A percentile compares a stretch with the other conserved stretches of the same genome.
phyloP scores from a whole-genome alignment of 2,329 filamentous ascomycete species.

The Penicillium sp. region DNA sequence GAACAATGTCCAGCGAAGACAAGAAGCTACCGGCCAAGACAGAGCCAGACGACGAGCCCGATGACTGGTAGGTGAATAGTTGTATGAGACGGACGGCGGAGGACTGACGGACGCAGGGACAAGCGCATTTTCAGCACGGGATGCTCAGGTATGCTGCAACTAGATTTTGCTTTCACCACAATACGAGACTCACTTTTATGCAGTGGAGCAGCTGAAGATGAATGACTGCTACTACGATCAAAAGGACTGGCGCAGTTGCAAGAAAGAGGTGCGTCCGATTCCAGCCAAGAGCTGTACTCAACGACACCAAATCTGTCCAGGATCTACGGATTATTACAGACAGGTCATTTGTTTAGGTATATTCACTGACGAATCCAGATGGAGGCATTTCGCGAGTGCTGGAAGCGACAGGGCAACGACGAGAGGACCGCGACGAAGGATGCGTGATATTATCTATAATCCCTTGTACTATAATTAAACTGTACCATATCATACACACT shows the following conservation, averaged over 20 bases:
- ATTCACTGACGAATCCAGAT: constrained; percentile 57
- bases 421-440: constrained; percentile 75
- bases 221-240: constrained; percentile 95
- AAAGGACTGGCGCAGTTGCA: constrained; percentile 91
- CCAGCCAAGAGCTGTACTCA: too few relatives aligned
- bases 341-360: not conserved
- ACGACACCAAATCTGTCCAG: not conserved
- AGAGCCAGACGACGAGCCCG: constrained; percentile 71
- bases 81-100: constrained; percentile 5
- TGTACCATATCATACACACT: not conserved
- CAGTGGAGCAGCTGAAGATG: constrained; percentile 84
- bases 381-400: constrained; percentile 83
- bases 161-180: not conserved
- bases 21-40: constrained; percentile 36
- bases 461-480: not conserved
- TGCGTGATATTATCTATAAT: constrained; percentile 34
- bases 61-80: constrained; percentile 75
- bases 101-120: constrained; percentile 61
- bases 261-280: constrained; percentile 66
- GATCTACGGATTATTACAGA: too few relatives aligned
- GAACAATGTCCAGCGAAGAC: constrained; percentile 57
- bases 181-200: constrained; percentile 8
- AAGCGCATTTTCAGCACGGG: constrained; percentile 97
- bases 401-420: constrained; percentile 86
- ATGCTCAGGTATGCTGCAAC: constrained; percentile 66